These are phyloP conservation scores for Vitis cinerea DNA, from an alignment of 164 flowering plant genomes.

Conservation along the genomic window DNA sequence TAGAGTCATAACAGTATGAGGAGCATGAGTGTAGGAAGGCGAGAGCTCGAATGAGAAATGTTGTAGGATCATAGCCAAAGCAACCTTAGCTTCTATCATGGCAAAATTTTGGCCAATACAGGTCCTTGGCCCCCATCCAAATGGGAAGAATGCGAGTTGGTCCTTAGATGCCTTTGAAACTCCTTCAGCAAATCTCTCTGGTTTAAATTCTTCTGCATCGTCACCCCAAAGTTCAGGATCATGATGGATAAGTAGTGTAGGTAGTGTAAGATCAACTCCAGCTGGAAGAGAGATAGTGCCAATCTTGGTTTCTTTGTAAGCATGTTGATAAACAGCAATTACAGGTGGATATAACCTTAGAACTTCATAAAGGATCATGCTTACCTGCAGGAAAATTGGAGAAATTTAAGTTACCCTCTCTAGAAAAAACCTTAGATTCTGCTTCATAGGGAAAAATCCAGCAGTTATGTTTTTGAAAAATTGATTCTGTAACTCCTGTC, in stretches of 20 bases:
- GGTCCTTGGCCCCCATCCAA: slow-evolving; percentile 35
- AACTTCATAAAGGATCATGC: slow-evolving; percentile 40
- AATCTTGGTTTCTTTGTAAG: slow-evolving; percentile 23
- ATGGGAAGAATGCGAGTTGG: slow-evolving; percentile 31
- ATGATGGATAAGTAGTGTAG: slow-evolving; percentile 33
- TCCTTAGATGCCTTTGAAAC: slow-evolving; percentile 39
- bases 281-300: slow-evolving; percentile 31
- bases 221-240: slow-evolving; percentile 41
- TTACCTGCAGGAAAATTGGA: slow-evolving; percentile 16
- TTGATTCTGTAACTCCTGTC: too few species aligned
- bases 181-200: slow-evolving; percentile 54
- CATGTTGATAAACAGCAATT: slow-evolving; percentile 20
- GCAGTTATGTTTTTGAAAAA: too few species aligned
- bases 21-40: slow-evolving; percentile 25
- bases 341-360: slow-evolving; percentile 48
- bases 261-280: slow-evolving; percentile 35
- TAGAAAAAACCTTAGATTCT: background rate
- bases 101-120: slow-evolving; percentile 18
- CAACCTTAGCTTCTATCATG: too few species aligned
- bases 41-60: too few species aligned
- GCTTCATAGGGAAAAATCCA: too few species aligned
- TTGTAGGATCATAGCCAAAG: too few species aligned
- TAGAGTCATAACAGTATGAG: slow-evolving; percentile 20
- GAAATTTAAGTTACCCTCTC: background rate
- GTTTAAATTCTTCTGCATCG: slow-evolving; percentile 48